Evolutionary conservation across 371 early-diverging fungal species (phyloP).

Genomic region (Mortierella sp.): DNA sequence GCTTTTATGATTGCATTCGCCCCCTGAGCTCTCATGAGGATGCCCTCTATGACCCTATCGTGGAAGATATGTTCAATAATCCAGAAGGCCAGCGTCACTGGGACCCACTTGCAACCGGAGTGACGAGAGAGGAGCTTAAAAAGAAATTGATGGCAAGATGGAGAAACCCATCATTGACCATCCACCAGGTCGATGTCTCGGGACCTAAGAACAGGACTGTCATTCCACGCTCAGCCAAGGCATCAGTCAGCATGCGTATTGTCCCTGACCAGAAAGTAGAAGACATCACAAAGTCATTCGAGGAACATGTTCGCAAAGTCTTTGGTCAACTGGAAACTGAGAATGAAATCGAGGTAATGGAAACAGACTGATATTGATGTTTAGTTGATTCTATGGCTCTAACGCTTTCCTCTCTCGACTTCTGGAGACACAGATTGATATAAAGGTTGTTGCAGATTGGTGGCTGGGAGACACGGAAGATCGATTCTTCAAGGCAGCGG

Average conservation of each 20-base stretch:
- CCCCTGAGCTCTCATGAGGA: constrained; percentile 66
- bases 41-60: constrained; percentile 66
- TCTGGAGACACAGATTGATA: constrained; percentile 59
- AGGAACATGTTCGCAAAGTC: constrained; percentile 63
- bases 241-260: constrained; percentile 83
- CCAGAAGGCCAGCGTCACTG: constrained; percentile 40
- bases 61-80: constrained; percentile 55
- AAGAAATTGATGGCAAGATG: constrained; percentile 79
- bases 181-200: constrained; percentile 84
- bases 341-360: constrained; percentile 63
- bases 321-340: constrained; percentile 69
- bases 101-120: constrained; percentile 52
- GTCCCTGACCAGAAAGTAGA: constrained; percentile 84
- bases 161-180: constrained; percentile 84
- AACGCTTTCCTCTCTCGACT: neutral
- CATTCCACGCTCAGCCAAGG: constrained; percentile 79
- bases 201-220: constrained; percentile 78
- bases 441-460: constrained; percentile 79
- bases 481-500: constrained; percentile 77
- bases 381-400: neutral
- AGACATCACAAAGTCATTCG: constrained; percentile 70
- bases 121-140: constrained; percentile 62
- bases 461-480: constrained; percentile 83
- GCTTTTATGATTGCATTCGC: constrained; percentile 71
- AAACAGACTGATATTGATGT: neutral